Evolutionary conservation across 2,329 filamentous ascomycete genomes (phyloP), one percentile per base, ranked within the genome.

Genomic region (Colletotrichum falcatum): DNA sequence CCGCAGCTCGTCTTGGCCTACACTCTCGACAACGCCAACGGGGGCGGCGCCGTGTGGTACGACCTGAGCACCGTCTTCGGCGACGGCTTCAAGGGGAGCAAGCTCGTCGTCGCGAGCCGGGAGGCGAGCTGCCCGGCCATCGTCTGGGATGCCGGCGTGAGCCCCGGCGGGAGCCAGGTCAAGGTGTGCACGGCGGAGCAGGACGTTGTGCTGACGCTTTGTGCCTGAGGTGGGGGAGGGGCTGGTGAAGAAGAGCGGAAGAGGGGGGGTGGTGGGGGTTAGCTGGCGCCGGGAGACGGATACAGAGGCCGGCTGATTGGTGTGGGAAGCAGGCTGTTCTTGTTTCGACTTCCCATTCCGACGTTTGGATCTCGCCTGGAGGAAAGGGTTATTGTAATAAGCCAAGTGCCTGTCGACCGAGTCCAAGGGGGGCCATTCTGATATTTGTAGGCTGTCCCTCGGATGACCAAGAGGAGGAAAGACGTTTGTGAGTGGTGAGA

Each of bases 11-110:
- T 79, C 71, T 82, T 80, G 56, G 81, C 81, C 44, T 82, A 81
- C 74, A 82, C 73, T 75, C 78, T 83, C 39, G 78, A 81, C 60
- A 74, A 72, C 58, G 74, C 72, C 60, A 68, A 49, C 62, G 71
- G 70, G 9, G 74, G 73, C 63, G 70, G 49, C 61, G 71, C 70
- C 7, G 67, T 83, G 61, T 83, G 79, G 79, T 83, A 83, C 67
- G 82, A 83, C 69, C 74, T 83, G 30, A 79, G 76, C 74, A 77
- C 78, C 70, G 78, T 82, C 20, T 83, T 83, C 58, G 82, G 82
- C n/a, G 77, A 82, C 64, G 73, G 78, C 5, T 82, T 83, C 30
- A 63, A 58, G 16, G 80, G 80, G 9, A 70, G 75, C 56, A 80
- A 78, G 75, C 28, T 83, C 11, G 75, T 74, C 6, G 75, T 77